phyloP scores from a whole-genome alignment of 2,329 filamentous ascomycete species.

The Penicillium sp. region DNA sequence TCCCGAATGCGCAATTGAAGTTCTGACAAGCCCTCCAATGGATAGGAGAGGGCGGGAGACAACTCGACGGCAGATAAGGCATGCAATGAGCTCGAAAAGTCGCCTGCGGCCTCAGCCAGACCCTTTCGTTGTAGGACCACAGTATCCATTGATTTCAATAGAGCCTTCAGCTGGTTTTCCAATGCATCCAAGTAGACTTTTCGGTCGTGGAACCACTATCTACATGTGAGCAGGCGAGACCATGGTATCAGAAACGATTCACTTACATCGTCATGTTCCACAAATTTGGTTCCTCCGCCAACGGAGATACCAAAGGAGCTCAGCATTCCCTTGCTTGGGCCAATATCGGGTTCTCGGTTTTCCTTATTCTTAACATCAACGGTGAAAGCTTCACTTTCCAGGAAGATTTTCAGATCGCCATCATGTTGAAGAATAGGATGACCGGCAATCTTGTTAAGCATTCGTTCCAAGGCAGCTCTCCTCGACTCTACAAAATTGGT shows the following conservation, averaged over 20 bases:
- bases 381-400: slow-evolving; percentile 95
- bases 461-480: slow-evolving; percentile 87
- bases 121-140: slow-evolving; percentile 91
- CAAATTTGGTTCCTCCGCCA: slow-evolving; percentile 78
- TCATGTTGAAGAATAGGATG: slow-evolving; percentile 93
- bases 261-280: slow-evolving; percentile 92
- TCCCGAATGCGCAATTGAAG: slow-evolving; percentile 92
- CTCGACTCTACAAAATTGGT: slow-evolving; percentile 94
- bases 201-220: slow-evolving; percentile 94
- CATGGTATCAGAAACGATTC: neutral
- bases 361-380: slow-evolving; percentile 98
- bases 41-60: slow-evolving; percentile 81
- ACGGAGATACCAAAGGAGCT: slow-evolving; percentile 78
- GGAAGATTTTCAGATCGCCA: slow-evolving; percentile 88
- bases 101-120: slow-evolving; percentile 86
- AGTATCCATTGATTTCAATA: slow-evolving; percentile 90
- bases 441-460: slow-evolving; percentile 92
- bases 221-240: slow-evolving; percentile 22
- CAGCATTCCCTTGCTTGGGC: slow-evolving; percentile 91
- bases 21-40: slow-evolving; percentile 87
- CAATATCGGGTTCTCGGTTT: slow-evolving; percentile 78
- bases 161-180: slow-evolving; percentile 83
- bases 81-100: slow-evolving; percentile 92
- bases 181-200: slow-evolving; percentile 91
- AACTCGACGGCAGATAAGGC: slow-evolving; percentile 89